Conservation (phyloP, 176 grass and related monocot genomes). For the bread wheat (Triticum aestivum) region IWGSC_CS_RefSeq_v2.1 NC_057798.1:31336115-31336614, state of each 20-base stretch:
- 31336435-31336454: too few relatives aligned
- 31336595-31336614: too few relatives aligned
- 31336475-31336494: too few relatives aligned
- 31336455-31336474: too few relatives aligned
- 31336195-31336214: background rate
- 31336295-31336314: background rate
- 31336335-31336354: slow-evolving; percentile 39
- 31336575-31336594: too few relatives aligned
- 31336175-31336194: background rate
- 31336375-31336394: slow-evolving; percentile 15
- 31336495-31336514: too few relatives aligned
- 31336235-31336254: background rate
- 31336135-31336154: background rate
- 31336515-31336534: too few relatives aligned
- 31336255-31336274: background rate
- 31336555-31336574: too few relatives aligned
- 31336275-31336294: background rate
- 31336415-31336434: too few relatives aligned
- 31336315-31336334: slow-evolving; percentile 14
- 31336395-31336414: background rate
- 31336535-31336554: too few relatives aligned
- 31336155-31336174: background rate
- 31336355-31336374: slow-evolving; percentile 34
- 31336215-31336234: background rate
- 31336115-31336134: background rate